A percentile compares a stretch with the other conserved stretches of the same genome.
These are phyloP conservation scores for Citrus maxima DNA, from an alignment of 345 rosid genomes.

Conservation along the genomic window DNA sequence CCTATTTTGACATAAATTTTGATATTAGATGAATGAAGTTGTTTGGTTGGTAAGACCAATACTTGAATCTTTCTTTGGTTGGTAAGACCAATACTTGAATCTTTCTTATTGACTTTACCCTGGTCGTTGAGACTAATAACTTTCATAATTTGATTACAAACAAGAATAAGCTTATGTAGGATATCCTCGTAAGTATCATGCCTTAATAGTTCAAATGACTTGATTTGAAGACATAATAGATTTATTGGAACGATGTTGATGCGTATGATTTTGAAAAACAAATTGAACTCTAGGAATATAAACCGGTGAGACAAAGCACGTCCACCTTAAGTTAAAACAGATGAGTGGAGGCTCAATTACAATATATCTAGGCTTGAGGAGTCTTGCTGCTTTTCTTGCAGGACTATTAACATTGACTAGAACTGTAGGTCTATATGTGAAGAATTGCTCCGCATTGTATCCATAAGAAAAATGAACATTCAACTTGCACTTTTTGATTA, in stretches of 20 bases:
- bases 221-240: background rate
- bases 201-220: background rate
- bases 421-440: background rate
- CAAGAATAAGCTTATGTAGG: background rate
- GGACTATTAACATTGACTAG: background rate
- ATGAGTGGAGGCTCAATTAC: background rate
- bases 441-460: background rate
- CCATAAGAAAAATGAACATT: background rate
- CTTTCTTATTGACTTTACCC: background rate
- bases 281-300: background rate
- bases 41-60: background rate
- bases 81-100: background rate
- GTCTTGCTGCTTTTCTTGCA: background rate
- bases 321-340: background rate
- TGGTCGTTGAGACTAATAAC: background rate
- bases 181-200: background rate
- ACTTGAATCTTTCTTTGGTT: background rate
- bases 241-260: background rate
- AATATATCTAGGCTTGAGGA: background rate
- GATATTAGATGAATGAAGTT: background rate
- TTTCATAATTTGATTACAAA: background rate
- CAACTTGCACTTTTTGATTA: background rate
- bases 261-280: background rate
- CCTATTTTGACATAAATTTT: background rate
- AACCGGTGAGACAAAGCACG: background rate